Conservation (phyloP, 768 basidiomycete genomes). For the Mycena latifolia region DNA sequence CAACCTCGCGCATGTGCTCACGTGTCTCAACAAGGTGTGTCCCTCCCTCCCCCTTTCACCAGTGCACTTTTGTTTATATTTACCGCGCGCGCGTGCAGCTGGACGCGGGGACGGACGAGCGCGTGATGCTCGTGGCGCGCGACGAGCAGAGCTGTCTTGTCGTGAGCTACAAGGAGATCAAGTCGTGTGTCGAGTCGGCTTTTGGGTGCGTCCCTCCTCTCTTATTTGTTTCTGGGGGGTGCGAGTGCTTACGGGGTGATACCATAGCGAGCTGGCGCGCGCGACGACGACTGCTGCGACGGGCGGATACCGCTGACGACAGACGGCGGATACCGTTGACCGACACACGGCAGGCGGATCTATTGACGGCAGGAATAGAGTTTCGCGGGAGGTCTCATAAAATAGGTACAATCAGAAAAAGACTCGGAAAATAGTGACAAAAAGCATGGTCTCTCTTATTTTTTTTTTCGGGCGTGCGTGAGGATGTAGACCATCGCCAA, state of each 20-base stretch:
- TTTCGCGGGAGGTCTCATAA: conserved; percentile 46
- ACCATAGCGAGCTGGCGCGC: conserved; percentile 61
- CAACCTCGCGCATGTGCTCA: conserved; percentile 91
- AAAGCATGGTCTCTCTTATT: conserved; percentile 39
- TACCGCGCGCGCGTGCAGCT: conserved; percentile 67
- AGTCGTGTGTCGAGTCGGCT: conserved; percentile 84
- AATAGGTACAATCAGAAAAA: conserved; percentile 77
- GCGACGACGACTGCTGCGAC: conserved; percentile 35
- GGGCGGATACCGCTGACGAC: conserved; percentile 32
- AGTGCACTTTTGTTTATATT: background rate
- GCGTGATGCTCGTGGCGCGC: conserved; percentile 92
- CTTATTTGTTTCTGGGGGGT: conserved; percentile 3
- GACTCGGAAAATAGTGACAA: conserved; percentile 48
- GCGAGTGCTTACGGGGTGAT: conserved; percentile 10
- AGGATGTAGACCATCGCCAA: too few relatives aligned
- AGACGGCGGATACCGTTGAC: too few relatives aligned
- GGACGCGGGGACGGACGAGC: conserved; percentile 94
- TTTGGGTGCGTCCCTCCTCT: conserved; percentile 69
- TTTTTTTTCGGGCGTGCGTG: too few relatives aligned
- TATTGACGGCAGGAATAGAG: too few relatives aligned
- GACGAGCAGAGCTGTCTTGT: conserved; percentile 98
- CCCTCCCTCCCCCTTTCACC: too few relatives aligned
- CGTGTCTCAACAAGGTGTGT: conserved; percentile 89
- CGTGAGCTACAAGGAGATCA: conserved; percentile 93
- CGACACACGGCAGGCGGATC: too few relatives aligned